Conservation (phyloP, 495 filamentous ascomycete species). For the Hyaloscypha hepaticicola region DNA sequence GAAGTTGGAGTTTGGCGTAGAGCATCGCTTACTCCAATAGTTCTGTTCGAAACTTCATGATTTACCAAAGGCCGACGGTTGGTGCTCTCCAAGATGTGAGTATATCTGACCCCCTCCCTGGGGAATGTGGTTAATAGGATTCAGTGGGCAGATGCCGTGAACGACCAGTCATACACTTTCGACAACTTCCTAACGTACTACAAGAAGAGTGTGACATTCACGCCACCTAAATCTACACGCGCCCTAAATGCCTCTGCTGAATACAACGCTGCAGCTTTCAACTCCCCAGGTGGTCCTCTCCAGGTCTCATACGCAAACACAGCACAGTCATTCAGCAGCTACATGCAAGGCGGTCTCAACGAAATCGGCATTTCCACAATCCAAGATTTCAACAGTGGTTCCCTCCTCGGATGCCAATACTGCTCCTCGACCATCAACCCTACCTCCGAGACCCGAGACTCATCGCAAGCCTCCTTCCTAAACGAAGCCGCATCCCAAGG, state of each 20-base stretch:
- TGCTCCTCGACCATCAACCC: constrained; percentile 42
- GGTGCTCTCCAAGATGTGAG: constrained; percentile 39
- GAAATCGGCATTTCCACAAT: constrained; percentile 40
- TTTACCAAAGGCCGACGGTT: constrained; percentile 37
- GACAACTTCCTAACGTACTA: constrained; percentile 54
- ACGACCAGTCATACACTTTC: constrained; percentile 54
- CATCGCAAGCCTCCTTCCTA: constrained; percentile 41
- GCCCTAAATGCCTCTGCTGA: constrained; percentile 43
- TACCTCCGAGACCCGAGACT: constrained; percentile 37
- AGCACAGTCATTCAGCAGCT: constrained; percentile 44
- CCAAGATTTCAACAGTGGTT: constrained; percentile 43
- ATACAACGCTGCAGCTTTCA: constrained; percentile 42
- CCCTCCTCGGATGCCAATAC: constrained; percentile 42
- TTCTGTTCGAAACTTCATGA: constrained; percentile 33
- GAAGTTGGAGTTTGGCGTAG: neutral
- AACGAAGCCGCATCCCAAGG: neutral
- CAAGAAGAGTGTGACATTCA: constrained; percentile 51
- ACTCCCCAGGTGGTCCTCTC: constrained; percentile 44
- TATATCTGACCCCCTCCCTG: no score
- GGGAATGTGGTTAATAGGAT: no score
- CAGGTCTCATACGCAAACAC: constrained; percentile 52
- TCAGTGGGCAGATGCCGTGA: constrained; percentile 57
- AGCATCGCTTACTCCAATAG: neutral
- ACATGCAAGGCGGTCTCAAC: constrained; percentile 30
- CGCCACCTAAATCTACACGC: constrained; percentile 44